Base-by-base conservation (phyloP, 495 filamentous ascomycete species). In the Neurospora sp. region DNA sequence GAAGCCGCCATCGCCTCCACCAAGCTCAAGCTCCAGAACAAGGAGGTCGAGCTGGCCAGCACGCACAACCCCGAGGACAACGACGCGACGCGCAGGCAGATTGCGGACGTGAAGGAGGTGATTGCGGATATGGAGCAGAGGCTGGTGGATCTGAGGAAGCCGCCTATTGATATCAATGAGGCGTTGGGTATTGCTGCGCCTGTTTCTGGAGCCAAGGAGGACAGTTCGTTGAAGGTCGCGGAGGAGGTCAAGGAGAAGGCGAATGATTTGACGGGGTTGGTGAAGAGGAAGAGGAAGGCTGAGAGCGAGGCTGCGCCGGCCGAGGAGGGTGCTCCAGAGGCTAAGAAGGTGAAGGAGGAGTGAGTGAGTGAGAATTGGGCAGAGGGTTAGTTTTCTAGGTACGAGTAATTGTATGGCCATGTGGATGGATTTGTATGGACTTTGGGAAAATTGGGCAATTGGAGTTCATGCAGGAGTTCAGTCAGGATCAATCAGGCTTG, bases 41-140 rank as follows among this genome's bases (percentile, higher is more conserved):
- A 96, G 79, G 89, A 95, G 74, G 85, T 85, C 47, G 84, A 89
- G 70, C 87, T 91, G 38, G 83, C 82, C 3, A 82, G 83, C 70
- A 76, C 87, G 10, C 84, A 86, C 42, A 82, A 79, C 38, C 83
- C 81, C 35, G 86, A 88, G 73, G 85, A 87, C 68, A 86, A 90
- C 72, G 88, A 88, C 69, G 82, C 87, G 27, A 87, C 87, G 37
- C 87, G 89, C 74, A 85, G 85, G 47, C 88, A 89, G 73, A 93
- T 97, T 76, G 83, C 86, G 12, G 94, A 97, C 73, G 91, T 94
- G 39, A 94, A 92, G 81, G 94, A 97, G 44, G 90, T 97, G 71
- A 86, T 97, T 44, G 86, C 85, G 47, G 94, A 97, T 76, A 95
- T 97, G 93, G 90, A 96, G 83, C 71, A 73, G 77, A 78, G 75